These are phyloP conservation scores for Colletotrichum aenigma DNA, from an alignment of 2,329 filamentous ascomycete species.

Conservation along the genomic window DNA sequence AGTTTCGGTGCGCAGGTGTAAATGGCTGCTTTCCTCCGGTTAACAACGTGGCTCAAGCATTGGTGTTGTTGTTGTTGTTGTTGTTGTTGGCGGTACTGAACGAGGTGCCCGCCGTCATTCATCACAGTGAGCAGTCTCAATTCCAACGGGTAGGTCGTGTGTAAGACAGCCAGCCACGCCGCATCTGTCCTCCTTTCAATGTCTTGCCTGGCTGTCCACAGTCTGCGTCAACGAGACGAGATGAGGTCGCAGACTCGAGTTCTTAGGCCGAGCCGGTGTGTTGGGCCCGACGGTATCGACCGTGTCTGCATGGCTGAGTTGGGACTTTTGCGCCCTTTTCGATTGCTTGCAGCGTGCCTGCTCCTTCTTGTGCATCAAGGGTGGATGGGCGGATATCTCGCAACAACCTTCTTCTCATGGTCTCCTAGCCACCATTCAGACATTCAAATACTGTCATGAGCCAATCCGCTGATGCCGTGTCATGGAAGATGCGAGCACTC, in stretches of 20 bases:
- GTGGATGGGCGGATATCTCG: conserved; percentile 9
- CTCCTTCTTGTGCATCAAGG: neutral
- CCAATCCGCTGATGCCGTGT: conserved; percentile 8
- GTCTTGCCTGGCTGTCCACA: neutral
- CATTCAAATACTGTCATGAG: neutral
- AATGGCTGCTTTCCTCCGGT: neutral
- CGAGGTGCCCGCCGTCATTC: neutral
- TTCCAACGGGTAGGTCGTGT: neutral
- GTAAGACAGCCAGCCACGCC: neutral
- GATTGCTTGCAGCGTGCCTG: neutral
- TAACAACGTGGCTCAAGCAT: neutral
- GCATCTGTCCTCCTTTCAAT: neutral
- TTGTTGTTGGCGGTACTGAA: neutral
- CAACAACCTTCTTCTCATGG: neutral
- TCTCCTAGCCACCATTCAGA: neutral
- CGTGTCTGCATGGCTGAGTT: neutral
- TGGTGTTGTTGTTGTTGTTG: neutral
- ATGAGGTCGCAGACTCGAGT: neutral
- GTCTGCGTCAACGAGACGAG: neutral
- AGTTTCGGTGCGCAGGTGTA: neutral
- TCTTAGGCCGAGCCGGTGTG: neutral
- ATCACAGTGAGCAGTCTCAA: neutral
- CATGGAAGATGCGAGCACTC: neutral
- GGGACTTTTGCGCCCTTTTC: conserved; percentile 4
- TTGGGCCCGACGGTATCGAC: neutral